These are phyloP conservation scores for Elymus sibiricus DNA, from an alignment of 176 grass and related monocot genomes.

Conservation along the genomic window DNA sequence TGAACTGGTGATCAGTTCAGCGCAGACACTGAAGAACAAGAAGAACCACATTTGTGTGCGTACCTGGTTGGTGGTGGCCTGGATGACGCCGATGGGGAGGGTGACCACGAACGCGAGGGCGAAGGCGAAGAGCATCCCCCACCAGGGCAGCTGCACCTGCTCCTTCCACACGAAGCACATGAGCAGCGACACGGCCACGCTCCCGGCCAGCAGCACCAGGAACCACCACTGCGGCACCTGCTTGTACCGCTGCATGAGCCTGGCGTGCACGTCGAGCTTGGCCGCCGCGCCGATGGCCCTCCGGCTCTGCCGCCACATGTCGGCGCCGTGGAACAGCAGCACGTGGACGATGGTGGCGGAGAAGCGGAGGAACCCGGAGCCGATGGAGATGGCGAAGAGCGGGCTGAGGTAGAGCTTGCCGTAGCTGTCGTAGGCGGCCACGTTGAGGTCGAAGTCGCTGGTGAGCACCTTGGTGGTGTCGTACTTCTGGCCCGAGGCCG, in stretches of 20 bases:
- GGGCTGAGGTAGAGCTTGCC: slow-evolving; percentile 97
- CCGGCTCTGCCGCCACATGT: slow-evolving; percentile 95
- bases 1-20: neutral
- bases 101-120: slow-evolving; percentile 83
- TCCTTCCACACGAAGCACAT: slow-evolving; percentile 84
- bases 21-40: neutral
- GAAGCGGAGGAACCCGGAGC: slow-evolving; percentile 91
- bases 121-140: slow-evolving; percentile 97
- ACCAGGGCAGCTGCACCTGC: slow-evolving; percentile 95
- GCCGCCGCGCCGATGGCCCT: slow-evolving; percentile 46
- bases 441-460: slow-evolving; percentile 73
- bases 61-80: slow-evolving; percentile 99
- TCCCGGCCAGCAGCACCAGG: slow-evolving; percentile 71
- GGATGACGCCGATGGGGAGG: slow-evolving; percentile 92
- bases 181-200: slow-evolving; percentile 71
- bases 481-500: slow-evolving; percentile 60
- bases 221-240: slow-evolving; percentile 99
- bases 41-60: neutral
- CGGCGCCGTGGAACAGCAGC: slow-evolving; percentile 78
- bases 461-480: slow-evolving; percentile 95
- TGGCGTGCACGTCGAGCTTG: slow-evolving; percentile 77
- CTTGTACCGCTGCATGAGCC: slow-evolving; percentile 88
- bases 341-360: slow-evolving; percentile 89
- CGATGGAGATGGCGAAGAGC: slow-evolving; percentile 95
- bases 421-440: slow-evolving; percentile 78